Base-by-base conservation (phyloP, 345 rosid genomes). In the Triadica sebifera region DNA sequence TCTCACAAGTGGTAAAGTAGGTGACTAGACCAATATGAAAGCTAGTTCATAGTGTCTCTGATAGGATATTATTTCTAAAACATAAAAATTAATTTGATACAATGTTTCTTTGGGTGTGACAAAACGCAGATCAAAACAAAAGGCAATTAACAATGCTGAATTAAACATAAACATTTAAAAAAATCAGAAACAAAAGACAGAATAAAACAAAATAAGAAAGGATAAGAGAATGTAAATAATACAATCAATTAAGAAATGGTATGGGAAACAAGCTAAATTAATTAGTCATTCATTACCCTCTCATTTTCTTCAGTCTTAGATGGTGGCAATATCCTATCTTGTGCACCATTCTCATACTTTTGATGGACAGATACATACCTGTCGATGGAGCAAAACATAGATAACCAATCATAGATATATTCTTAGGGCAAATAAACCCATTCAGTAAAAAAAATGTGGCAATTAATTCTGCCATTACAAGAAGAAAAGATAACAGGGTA, bases 251-350 rank as follows among this genome's bases (percentile, higher is more conserved):
- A 29, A 22, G 41, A 29, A 60, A 60, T 20, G 46, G 20, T 8
- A 45, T 12, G 58, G 19, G 3, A 4, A 17, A 39, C 63, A 73
- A n/a, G 12, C 59, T 55, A 6, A 17, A 9, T 47, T 19, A 45
- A 38, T 60, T 16, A 45, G 16, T 34, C 46, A 45, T 74, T 60
- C 71, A 71, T 34, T 86, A 90, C 98, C 92, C 92, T 90, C 89
- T 90, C 89, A 80, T 75, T 84, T 68, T 94, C 96, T 63, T 92
- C 94, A 12, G 81, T 81, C 81, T 84, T 85, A 58, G 77, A 79
- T n/a, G 98, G 98, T 78, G 86, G 86, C 64, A 92, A 82, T 67
- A 89, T 83, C 81, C 93, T 86, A 72, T 94, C 97, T 1, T 29
- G 52, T 57, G 92, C 70, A 70, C 58, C 71, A 71, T 81, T 89